Percentiles rank a stretch among this genome's conserved stretches.
These are phyloP conservation scores for Aspergillus carlsbadensis DNA, from an alignment of 495 filamentous ascomycete species.

Conservation along the genomic window DNA sequence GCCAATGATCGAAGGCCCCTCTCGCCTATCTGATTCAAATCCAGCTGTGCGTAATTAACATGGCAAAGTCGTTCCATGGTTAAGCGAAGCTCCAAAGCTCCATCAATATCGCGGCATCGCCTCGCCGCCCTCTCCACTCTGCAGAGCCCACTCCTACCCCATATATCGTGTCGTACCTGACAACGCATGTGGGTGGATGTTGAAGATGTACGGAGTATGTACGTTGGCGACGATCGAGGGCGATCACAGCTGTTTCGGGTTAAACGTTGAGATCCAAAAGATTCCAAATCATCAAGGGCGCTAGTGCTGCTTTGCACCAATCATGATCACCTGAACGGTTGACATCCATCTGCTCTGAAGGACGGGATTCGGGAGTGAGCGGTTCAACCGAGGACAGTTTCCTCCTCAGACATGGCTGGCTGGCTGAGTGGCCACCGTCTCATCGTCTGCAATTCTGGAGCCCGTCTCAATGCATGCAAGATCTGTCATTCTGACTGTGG, in stretches of 20 bases:
- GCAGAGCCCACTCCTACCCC: too few relatives aligned
- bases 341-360: too few relatives aligned
- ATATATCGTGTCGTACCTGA: background rate
- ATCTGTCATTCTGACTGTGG: background rate
- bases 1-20: background rate
- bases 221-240: conserved; percentile 11
- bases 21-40: background rate
- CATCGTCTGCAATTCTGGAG: background rate
- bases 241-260: conserved; percentile 20
- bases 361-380: background rate
- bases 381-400: background rate
- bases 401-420: conserved; percentile 15
- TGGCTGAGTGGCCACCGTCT: conserved; percentile 13
- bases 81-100: too few relatives aligned
- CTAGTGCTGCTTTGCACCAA: conserved; percentile 20
- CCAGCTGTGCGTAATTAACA: too few relatives aligned
- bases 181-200: background rate
- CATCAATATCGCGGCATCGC: too few relatives aligned
- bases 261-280: conserved; percentile 20
- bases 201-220: conserved; percentile 9
- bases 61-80: too few relatives aligned
- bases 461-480: conserved; percentile 2
- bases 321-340: conserved; percentile 27
- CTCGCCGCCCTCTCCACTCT: too few relatives aligned
- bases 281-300: conserved; percentile 24